Evolutionary conservation across 345 rosid genomes (phyloP), one percentile per base, ranked within the genome.

Genomic region (Citrus sinensis): DNA sequence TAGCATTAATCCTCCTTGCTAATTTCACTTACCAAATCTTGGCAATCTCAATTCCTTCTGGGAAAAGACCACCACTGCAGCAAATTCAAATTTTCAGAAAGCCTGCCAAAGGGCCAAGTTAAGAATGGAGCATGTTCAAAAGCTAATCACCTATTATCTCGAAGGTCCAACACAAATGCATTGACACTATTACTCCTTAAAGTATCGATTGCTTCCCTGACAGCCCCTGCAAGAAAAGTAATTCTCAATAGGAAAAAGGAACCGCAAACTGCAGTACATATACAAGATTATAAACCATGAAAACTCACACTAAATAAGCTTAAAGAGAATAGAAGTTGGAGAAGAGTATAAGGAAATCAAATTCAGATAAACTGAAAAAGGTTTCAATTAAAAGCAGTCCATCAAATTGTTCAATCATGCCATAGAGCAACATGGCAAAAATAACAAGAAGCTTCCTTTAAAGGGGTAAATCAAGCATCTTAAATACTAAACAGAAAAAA

Each of bases 41-140:
- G 78, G 99, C 97, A 83, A 90, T 93, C 87, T 95, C 97, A 70
- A 95, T 88, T 81, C 97, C 99, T 90, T 95, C 98, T 1, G 99
- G 99, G 76, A 95, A 95, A 67, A 91, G 90, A 74, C 99, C 99
- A 7, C 99, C 98, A 46, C 99, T 95, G 96, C 92, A 89, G 79
- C 80, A 86, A 88, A 85, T 55, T 81, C 58, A 77, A 78, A 82
- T 75, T 37, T 77, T 88, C 84, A 85, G 87, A 86, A 74, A 83
- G 32, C 83, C 51, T 69, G 67, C 71, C 79, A 79, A 73, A 71
- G 67, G 67, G 60, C 54, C 35, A 70, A 82, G 39, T 73, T 79
- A 60, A 67, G 56, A 78, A 80, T 67, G 30, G 78, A 76, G 70
- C 7, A 71, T 73, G 68, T 66, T 39, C 37, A 79, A 80, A 80